Percentiles rank a stretch among this genome's conserved stretches.
Conservation (phyloP, 495 filamentous ascomycete species). For the Pyronema omphalodes region DNA sequence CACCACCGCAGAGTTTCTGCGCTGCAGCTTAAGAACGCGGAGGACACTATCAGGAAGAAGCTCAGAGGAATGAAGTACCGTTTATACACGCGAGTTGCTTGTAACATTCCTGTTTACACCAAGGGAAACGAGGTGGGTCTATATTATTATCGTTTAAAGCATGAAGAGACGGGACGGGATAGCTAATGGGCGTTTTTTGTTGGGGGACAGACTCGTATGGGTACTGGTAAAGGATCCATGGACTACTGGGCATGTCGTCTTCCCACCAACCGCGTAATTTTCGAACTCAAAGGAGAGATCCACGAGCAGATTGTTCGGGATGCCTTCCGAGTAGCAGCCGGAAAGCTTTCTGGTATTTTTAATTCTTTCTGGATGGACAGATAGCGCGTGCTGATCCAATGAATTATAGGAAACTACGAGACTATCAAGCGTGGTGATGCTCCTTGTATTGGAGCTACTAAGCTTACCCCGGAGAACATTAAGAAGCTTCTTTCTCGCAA, state of each 20-base stretch:
- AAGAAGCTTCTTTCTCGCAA: slow-evolving; percentile 16
- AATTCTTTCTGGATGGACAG: neutral
- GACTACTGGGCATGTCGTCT: slow-evolving; percentile 88
- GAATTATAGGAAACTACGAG: slow-evolving; percentile 57
- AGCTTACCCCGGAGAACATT: slow-evolving; percentile 33
- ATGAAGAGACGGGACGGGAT: neutral
- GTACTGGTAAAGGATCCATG: slow-evolving; percentile 93
- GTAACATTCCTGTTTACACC: slow-evolving; percentile 86
- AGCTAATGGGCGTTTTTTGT: too few relatives aligned
- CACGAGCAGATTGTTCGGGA: slow-evolving; percentile 91
- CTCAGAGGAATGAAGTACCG: slow-evolving; percentile 83
- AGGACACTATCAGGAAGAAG: slow-evolving; percentile 76
- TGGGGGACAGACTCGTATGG: slow-evolving; percentile 61
- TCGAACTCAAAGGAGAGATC: slow-evolving; percentile 77
- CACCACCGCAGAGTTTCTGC: slow-evolving; percentile 82
- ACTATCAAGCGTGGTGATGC: slow-evolving; percentile 88
- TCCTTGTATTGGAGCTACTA: slow-evolving; percentile 82
- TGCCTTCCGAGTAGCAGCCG: slow-evolving; percentile 81
- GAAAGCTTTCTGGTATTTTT: slow-evolving; percentile 78
- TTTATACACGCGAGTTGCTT: slow-evolving; percentile 73
- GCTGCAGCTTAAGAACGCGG: slow-evolving; percentile 67
- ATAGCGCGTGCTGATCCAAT: neutral
- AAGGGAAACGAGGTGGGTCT: slow-evolving; percentile 68
- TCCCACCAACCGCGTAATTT: slow-evolving; percentile 69
- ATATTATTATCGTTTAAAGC: neutral